These are phyloP conservation scores for Fusarium annulatum DNA, from an alignment of 2,329 filamentous ascomycete species.

Conservation along the genomic window DNA sequence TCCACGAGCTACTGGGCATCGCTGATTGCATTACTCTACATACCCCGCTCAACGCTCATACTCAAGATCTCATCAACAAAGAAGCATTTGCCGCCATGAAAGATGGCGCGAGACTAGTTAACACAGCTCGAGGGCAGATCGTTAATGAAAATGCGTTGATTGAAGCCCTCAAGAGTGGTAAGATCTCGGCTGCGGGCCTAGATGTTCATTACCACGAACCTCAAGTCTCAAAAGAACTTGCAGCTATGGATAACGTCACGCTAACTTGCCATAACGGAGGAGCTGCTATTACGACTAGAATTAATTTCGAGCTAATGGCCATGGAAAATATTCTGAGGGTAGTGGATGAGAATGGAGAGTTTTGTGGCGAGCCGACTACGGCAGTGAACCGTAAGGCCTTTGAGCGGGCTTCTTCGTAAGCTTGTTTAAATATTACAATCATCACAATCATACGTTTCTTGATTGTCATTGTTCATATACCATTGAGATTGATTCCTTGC, in stretches of 20 bases:
- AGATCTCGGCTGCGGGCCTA: slow-evolving; percentile 59
- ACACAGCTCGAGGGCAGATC: slow-evolving; percentile 63
- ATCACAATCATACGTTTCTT: rapidly evolving
- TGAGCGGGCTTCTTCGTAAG: background rate
- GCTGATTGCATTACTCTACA: slow-evolving; percentile 51
- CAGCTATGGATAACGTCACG: slow-evolving; percentile 53
- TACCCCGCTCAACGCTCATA: slow-evolving; percentile 42
- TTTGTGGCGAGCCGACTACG: slow-evolving; percentile 23
- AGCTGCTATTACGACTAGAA: slow-evolving; percentile 51
- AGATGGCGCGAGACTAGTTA: slow-evolving; percentile 59
- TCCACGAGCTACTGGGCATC: slow-evolving; percentile 43
- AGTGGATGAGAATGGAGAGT: slow-evolving; percentile 36
- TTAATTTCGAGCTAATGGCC: slow-evolving; percentile 52
- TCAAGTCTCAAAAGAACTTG: slow-evolving; percentile 53
- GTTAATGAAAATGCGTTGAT: slow-evolving; percentile 64
- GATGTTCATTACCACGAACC: slow-evolving; percentile 68
- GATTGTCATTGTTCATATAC: rapidly evolving
- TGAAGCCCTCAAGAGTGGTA: slow-evolving; percentile 58
- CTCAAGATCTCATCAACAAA: slow-evolving; percentile 24
- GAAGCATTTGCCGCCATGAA: slow-evolving; percentile 54
- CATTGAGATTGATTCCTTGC: rapidly evolving
- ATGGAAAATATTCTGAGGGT: slow-evolving; percentile 39
- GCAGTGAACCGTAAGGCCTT: slow-evolving; percentile 23
- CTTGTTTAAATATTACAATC: rapidly evolving
- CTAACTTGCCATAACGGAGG: slow-evolving; percentile 53